Evolutionary conservation across 345 rosid species (phyloP).

Genomic region (Heritiera littoralis): DNA sequence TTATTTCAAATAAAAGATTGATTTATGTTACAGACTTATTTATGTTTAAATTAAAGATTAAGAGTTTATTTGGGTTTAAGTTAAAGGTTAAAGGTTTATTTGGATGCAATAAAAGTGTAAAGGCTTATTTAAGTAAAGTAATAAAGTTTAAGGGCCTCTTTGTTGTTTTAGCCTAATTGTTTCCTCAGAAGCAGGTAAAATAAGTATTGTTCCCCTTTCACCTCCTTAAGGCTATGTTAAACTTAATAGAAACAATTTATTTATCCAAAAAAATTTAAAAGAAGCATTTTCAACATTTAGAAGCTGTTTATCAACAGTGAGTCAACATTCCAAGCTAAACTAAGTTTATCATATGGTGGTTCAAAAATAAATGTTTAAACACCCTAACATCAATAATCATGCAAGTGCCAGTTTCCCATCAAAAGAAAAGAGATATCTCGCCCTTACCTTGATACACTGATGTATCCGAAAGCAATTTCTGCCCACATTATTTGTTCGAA

Average conservation of each 20-base stretch:
- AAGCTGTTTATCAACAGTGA: neutral
- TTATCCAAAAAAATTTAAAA: no score
- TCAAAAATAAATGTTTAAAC: neutral
- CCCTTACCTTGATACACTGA: constrained; percentile 89
- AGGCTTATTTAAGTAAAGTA: no score
- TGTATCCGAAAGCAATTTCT: constrained; percentile 98
- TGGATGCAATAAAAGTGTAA: no score
- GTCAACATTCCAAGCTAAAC: neutral
- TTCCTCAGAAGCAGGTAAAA: neutral
- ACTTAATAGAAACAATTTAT: neutral
- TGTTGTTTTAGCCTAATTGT: neutral
- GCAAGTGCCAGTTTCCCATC: constrained; percentile 8
- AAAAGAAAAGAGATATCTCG: constrained; percentile 10
- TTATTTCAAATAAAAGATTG: no score
- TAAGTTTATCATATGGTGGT: neutral
- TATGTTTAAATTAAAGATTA: no score
- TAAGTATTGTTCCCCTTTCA: neutral
- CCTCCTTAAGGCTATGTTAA: neutral
- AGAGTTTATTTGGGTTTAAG: no score
- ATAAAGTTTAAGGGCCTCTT: no score
- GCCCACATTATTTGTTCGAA: constrained; percentile 91
- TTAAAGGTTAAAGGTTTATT: no score
- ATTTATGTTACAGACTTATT: no score
- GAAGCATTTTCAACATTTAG: neutral
- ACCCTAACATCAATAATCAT: neutral